phyloP scores from a whole-genome alignment of 495 filamentous ascomycete genomes.

The Tuber indicum region DNA sequence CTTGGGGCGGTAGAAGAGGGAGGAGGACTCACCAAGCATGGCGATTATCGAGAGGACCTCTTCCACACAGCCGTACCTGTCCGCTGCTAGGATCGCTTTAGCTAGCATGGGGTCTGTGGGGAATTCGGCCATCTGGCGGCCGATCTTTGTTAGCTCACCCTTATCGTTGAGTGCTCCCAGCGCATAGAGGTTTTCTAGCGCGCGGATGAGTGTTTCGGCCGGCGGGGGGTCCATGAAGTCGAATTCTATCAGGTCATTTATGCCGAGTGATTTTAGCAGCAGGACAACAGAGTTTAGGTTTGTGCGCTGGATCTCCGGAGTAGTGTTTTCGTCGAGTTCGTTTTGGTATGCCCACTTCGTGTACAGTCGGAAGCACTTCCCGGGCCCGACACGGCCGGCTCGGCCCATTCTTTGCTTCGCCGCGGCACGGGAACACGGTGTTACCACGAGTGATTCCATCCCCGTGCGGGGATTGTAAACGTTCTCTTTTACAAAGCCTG shows the following conservation, averaged over 20 bases:
- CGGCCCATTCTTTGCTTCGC: slow-evolving; percentile 89
- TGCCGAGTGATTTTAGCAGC: slow-evolving; percentile 81
- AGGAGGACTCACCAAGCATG: slow-evolving; percentile 82
- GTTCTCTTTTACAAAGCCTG: slow-evolving; percentile 92
- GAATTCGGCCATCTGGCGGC: slow-evolving; percentile 94
- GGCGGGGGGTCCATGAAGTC: slow-evolving; percentile 96
- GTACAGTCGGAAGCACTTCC: slow-evolving; percentile 91
- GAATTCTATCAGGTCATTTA: slow-evolving; percentile 89
- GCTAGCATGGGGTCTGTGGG: slow-evolving; percentile 91
- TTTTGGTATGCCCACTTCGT: slow-evolving; percentile 93
- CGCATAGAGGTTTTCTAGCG: slow-evolving; percentile 86
- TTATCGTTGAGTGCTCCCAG: slow-evolving; percentile 83
- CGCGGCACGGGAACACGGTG: slow-evolving; percentile 87
- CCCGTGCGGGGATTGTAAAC: slow-evolving; percentile 85
- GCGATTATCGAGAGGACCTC: slow-evolving; percentile 92
- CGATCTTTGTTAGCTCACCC: slow-evolving; percentile 84
- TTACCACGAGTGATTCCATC: slow-evolving; percentile 85
- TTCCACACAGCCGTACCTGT: slow-evolving; percentile 81
- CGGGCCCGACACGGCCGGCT: slow-evolving; percentile 85
- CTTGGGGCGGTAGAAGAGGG: slow-evolving; percentile 91
- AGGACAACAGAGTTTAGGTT: slow-evolving; percentile 80
- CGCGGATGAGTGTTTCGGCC: slow-evolving; percentile 81
- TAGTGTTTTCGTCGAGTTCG: slow-evolving; percentile 87
- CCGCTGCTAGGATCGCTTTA: slow-evolving; percentile 82
- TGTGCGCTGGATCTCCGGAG: slow-evolving; percentile 88